Evolutionary conservation across 805 yeast genomes (phyloP).

Genomic region (Grigorovia yakushimaensis): DNA sequence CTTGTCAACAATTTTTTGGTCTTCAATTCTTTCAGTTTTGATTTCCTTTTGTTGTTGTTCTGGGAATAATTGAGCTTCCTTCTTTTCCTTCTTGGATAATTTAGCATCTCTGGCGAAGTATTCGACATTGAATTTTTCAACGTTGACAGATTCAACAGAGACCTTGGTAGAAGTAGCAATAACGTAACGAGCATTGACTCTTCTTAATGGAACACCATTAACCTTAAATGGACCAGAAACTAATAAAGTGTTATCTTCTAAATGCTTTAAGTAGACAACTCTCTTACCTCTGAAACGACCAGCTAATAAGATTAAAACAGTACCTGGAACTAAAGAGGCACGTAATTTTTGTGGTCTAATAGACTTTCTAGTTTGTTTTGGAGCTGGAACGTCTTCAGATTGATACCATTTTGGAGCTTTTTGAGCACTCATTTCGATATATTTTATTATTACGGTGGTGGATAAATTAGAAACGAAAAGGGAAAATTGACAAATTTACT

Average conservation of each 20-base stretch:
- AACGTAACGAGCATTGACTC: slow-evolving; percentile 96
- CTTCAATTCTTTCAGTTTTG: slow-evolving; percentile 86
- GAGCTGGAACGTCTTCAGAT: slow-evolving; percentile 78
- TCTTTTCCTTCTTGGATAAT: slow-evolving; percentile 64
- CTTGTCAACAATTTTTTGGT: slow-evolving; percentile 90
- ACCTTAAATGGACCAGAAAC: slow-evolving; percentile 98
- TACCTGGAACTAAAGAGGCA: slow-evolving; percentile 91
- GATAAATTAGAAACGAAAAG: not conserved
- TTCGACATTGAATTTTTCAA: slow-evolving; percentile 80
- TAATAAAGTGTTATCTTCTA: slow-evolving; percentile 93
- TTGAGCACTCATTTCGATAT: slow-evolving; percentile 30
- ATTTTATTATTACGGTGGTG: slow-evolving; percentile 2
- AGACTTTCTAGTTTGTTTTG: slow-evolving; percentile 81
- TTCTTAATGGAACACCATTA: slow-evolving; percentile 98
- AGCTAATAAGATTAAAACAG: slow-evolving; percentile 91
- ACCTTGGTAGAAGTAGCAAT: slow-evolving; percentile 95
- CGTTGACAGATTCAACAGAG: slow-evolving; percentile 65
- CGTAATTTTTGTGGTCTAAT: slow-evolving; percentile 89
- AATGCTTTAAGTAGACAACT: slow-evolving; percentile 90
- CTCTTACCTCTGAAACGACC: slow-evolving; percentile 99
- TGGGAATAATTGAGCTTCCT: slow-evolving; percentile 86
- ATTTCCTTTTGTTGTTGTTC: slow-evolving; percentile 72
- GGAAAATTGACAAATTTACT: not conserved
- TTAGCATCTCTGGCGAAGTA: slow-evolving; percentile 89
- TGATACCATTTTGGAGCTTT: slow-evolving; percentile 88